phyloP scores from a whole-genome alignment of 768 basidiomycete species.

The Candolleomyces eurysporus region DNA sequence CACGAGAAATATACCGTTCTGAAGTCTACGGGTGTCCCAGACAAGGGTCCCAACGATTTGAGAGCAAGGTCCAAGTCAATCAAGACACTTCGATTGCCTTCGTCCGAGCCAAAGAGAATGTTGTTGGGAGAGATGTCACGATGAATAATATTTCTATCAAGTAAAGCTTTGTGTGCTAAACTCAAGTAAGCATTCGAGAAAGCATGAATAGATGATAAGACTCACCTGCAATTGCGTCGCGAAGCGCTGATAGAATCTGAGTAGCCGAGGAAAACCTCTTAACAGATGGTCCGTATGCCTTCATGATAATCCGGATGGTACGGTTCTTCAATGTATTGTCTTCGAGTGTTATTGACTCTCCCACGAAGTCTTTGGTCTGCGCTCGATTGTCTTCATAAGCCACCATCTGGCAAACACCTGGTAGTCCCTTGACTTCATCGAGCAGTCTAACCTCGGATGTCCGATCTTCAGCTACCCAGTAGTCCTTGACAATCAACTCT shows the following conservation, averaged over 20 bases:
- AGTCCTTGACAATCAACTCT: neutral
- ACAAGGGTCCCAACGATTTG: neutral
- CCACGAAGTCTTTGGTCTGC: neutral
- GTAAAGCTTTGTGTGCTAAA: neutral
- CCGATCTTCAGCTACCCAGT: neutral
- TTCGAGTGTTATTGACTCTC: no score
- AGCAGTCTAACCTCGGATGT: neutral
- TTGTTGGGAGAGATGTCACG: slow-evolving; percentile 1
- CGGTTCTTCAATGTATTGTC: neutral
- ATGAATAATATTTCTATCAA: neutral
- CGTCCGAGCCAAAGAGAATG: neutral
- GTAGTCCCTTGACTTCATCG: neutral
- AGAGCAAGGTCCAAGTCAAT: slow-evolving; percentile 5
- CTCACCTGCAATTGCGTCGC: slow-evolving; percentile 13
- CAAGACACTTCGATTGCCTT: neutral
- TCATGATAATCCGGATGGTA: neutral
- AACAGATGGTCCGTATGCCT: slow-evolving; percentile 10
- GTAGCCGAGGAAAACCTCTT: neutral
- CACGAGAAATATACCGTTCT: neutral
- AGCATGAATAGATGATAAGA: no score
- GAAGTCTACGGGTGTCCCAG: neutral
- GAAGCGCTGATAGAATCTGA: slow-evolving; percentile 8
- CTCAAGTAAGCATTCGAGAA: neutral
- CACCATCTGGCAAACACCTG: neutral
- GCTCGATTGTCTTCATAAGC: neutral